Evolutionary conservation across 2,329 filamentous ascomycete species (phyloP), one percentile per base, ranked within the genome.

Genomic region (Chaetothyriales sp.): DNA sequence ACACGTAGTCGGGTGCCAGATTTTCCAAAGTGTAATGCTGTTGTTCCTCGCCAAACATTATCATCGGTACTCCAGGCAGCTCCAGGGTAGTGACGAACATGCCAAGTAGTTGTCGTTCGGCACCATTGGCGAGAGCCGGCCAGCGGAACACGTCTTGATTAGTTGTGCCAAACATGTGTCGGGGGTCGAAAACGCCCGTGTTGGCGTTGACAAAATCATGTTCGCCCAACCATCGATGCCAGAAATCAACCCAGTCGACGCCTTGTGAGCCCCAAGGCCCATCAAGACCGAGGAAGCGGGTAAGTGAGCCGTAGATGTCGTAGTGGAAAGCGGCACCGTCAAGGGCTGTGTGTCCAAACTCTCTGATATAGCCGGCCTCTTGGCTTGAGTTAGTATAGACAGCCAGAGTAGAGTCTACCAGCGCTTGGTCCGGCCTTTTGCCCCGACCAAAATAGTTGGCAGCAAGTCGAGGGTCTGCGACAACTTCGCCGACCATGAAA

Each of bases 121-220:
- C 74, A 6, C 74, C 74, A 51, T 75, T 70, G 18, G 63, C 64
- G 18, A 77, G 61, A 18, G 71, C 70, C 5, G 74, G 74, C 74
- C 74, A 77, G 47, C 74, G 66, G 55, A 77, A 71, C 8, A 77
- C 72, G 56, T 78, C 75, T 61, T 78, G 75, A 56, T 77, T 77
- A 18, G 73, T 74, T 4, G 70, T 69, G 44, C 74, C 74, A 58
- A 72, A 77, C 66, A 77, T 68, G 55, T 77, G 74, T 2, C 74
- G 69, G 1, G 75, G 75, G 55, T 78, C 75, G 52, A 76, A 74
- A 36, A 68, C 52, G 44, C 73, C 73, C 7, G 70, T 75, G 57
- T 72, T 70, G 1, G 71, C 67, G 54, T 76, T 76, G 54, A 69
- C 62, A 52, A 76, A 61, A 59, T 76, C 73, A 53, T 76, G 74